These are phyloP conservation scores for Friedmanniomyces endolithicus DNA, from an alignment of 495 filamentous ascomycete species.

Conservation along the genomic window DNA sequence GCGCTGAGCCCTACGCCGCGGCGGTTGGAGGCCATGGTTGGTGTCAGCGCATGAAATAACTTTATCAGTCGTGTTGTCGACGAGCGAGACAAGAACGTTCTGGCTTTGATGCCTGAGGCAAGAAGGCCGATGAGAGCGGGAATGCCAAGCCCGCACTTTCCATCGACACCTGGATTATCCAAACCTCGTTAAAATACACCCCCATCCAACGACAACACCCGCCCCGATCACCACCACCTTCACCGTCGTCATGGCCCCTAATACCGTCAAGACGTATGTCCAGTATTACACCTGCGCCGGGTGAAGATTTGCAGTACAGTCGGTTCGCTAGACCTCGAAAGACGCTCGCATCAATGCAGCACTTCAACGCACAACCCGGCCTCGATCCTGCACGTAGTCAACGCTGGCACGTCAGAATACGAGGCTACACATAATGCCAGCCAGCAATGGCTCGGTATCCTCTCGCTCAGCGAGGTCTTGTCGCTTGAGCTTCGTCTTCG, in stretches of 20 bases:
- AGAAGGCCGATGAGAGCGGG: not conserved
- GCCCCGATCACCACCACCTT: not conserved
- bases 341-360: constrained; percentile 23
- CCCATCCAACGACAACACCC: not conserved
- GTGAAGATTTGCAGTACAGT: constrained; percentile 22
- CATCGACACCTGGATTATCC: not conserved
- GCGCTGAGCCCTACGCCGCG: constrained; percentile 78
- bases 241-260: constrained; percentile 17
- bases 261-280: constrained; percentile 22
- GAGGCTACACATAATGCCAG: not conserved
- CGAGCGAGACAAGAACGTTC: not conserved
- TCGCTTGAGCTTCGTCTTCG: constrained; percentile 50
- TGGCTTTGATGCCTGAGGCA: not conserved
- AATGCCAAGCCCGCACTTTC: not conserved
- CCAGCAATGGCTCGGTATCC: not conserved
- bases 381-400: constrained; percentile 23
- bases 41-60: too few relatives aligned
- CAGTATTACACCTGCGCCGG: constrained; percentile 5
- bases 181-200: not conserved
- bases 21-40: constrained; percentile 26
- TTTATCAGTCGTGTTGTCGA: not conserved
- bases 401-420: constrained; percentile 49
- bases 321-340: constrained; percentile 17
- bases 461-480: constrained; percentile 51
- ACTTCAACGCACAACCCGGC: constrained; percentile 37